Base-by-base conservation (phyloP, 179 eudicot genomes). In the Actinidia arguta region DNA sequence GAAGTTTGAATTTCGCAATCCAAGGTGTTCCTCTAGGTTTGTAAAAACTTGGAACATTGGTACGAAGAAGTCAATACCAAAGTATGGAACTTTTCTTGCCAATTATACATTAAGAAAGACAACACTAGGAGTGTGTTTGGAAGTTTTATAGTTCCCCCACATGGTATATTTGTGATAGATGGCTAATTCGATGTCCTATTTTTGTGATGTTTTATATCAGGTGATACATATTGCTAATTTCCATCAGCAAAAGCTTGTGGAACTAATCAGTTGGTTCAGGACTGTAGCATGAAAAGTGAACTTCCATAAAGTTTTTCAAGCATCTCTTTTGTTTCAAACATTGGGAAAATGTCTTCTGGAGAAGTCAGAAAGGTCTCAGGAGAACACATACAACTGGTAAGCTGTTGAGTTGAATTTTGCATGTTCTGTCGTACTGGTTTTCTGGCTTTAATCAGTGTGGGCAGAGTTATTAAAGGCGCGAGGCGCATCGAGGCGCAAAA, bases 361-460 rank as follows among this genome's bases (percentile, higher is more conserved):
- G 94, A 90, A 62, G 91, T 81, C 75, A 88, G 91, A 85, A 91
- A 87, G 81, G 91, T 93, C 75, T 89, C 95, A 47, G 85, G 88
- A 73, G 88, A 91, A 83, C 92, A 93, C 84, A 87, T 93, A 88
- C 95, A 93, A 80, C 75, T 91, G 92, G 97, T 93, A 86, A 87
- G 93, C 81, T 61, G 24, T 52, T 79, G 58, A 22, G 39, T 27
- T 85, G 42, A 39, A 61, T 51, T 72, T 48, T 72, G 58, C 39
- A 50, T 11, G 25, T 73, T 8, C 14, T 50, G 42, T 73, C 39
- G 10, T 73, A 27, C 8, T 73, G 18, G n/a, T 73, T 22, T 64
- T 71, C 4, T 7, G 75, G n/a, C 68, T 75, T 69, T 24, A 16
- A 20, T 18, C 7, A 0, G 3, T 44, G 55, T 31, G 36, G 36